Evolutionary conservation across 768 basidiomycete species (phyloP).

Genomic region (Termitomyces sp.): DNA sequence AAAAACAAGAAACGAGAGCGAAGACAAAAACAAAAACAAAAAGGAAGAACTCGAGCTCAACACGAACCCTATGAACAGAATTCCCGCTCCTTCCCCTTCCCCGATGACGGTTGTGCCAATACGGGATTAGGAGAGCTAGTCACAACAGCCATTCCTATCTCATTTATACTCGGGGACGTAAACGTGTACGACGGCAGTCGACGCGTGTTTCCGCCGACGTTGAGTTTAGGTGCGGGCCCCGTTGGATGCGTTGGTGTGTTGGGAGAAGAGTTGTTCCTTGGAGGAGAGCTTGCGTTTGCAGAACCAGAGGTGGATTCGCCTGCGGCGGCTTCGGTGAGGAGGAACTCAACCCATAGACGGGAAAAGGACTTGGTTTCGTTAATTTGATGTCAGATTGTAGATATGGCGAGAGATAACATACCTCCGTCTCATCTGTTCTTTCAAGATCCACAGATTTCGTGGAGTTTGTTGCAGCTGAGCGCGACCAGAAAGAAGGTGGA

Average conservation of each 20-base stretch:
- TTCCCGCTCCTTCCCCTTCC: slow-evolving; percentile 19
- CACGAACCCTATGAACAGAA: background rate
- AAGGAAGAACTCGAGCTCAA: too few species aligned
- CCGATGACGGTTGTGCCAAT: slow-evolving; percentile 10
- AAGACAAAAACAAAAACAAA: background rate
- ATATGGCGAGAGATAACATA: slow-evolving; percentile 26
- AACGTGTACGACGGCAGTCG: slow-evolving; percentile 12
- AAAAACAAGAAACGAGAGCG: background rate
- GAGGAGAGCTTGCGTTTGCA: slow-evolving; percentile 8
- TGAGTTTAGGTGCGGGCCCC: background rate
- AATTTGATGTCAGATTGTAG: background rate
- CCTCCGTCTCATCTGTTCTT: slow-evolving; percentile 85
- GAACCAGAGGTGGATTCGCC: slow-evolving; percentile 30
- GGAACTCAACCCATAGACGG: slow-evolving; percentile 95
- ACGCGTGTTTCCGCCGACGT: background rate
- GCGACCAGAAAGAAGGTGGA: slow-evolving; percentile 16
- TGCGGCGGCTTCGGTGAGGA: slow-evolving; percentile 83
- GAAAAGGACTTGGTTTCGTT: slow-evolving; percentile 71
- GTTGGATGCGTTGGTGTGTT: slow-evolving; percentile 8
- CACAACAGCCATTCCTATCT: slow-evolving; percentile 7
- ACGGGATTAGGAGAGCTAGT: slow-evolving; percentile 13
- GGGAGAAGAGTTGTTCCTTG: slow-evolving; percentile 13
- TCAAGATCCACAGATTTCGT: slow-evolving; percentile 56
- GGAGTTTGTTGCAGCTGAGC: slow-evolving; percentile 27
- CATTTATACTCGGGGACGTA: background rate